A percentile compares a stretch with the other conserved stretches of the same genome.
Conservation (phyloP, 768 basidiomycete genomes). For the Termitomyces sp. region DNA sequence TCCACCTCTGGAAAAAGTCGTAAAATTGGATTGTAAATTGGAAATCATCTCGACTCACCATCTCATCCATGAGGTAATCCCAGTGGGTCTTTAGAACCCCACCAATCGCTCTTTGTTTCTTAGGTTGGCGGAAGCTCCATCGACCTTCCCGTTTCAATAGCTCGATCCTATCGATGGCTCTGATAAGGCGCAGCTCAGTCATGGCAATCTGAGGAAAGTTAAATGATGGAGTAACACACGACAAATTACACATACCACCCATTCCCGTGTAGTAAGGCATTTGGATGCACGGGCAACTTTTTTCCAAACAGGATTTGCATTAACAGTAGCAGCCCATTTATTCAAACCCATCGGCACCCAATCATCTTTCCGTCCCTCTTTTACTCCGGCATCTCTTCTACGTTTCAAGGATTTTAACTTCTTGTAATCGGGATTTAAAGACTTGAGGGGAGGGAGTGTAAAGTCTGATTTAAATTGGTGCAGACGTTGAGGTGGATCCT, state of each 20-base stretch:
- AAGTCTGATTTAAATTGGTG: conserved; percentile 43
- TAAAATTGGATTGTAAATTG: neutral
- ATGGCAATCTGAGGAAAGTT: conserved; percentile 59
- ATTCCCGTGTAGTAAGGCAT: conserved; percentile 75
- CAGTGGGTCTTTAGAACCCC: conserved; percentile 80
- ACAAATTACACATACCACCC: conserved; percentile 55
- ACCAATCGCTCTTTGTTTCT: conserved; percentile 82
- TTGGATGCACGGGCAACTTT: conserved; percentile 68
- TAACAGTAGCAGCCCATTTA: conserved; percentile 70
- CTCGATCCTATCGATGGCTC: conserved; percentile 84
- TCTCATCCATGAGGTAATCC: conserved; percentile 96
- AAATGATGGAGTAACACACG: neutral
- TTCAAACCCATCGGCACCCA: conserved; percentile 60
- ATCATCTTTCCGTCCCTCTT: conserved; percentile 41
- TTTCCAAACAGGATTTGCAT: conserved; percentile 73
- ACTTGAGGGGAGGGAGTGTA: conserved; percentile 48
- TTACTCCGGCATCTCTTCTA: conserved; percentile 32
- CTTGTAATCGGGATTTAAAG: conserved; percentile 49
- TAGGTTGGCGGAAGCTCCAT: conserved; percentile 95
- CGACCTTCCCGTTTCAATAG: conserved; percentile 68
- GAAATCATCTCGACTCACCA: conserved; percentile 49
- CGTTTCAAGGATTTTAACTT: conserved; percentile 29
- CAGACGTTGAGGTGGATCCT: conserved; percentile 21
- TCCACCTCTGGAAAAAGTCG: conserved; percentile 72
- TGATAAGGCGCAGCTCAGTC: conserved; percentile 69